Base-by-base conservation (phyloP, 176 grass and related monocot species). In the Dactylis glomerata region DNA sequence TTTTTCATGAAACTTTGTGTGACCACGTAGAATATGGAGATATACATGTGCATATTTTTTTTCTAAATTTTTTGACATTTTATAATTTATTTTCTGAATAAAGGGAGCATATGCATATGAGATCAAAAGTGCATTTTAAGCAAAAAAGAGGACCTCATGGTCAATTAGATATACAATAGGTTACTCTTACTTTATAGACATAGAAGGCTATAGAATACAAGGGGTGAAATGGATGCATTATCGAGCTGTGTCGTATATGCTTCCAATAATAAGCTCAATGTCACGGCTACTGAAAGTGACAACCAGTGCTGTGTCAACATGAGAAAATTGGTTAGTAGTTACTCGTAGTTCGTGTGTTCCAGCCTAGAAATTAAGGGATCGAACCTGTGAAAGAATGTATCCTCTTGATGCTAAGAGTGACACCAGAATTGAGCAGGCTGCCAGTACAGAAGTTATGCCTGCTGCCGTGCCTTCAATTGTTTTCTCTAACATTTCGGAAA, bases 381-480 rank as follows among this genome's bases (percentile, higher is more conserved):
- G 6, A 79, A 99, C 96, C 93, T 99, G 93, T n/a, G 91, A 94
- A 77, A 99, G 91, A 78, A 99, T 87, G 75, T 92, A 99, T 46
- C 91, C 89, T 38, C 91, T 91, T 30, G 96, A 94, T 54, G 96
- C 91, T 59, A 99, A 82, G 73, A 96, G 91, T 73, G 96, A 85
- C 42, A 99, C 41, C 56, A 99, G 81, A 31, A 94, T 91, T 1
- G 92, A 94, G 87, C 93, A 99, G 28, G 93, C 93, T 33, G 50
- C 93, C 15, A 94, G 73, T 19, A 99, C 89, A 38, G 93, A 99
- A 36, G 93, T 96, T 89, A 99, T 99, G 55, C 96, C 96, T 38
- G 96, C 96, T 86, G 91, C 96, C 5, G 96, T 99, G 4, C 93
- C 93, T 87, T 99, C 96, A 19, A 99, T 89, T 85, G 96, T 99